A percentile compares a stretch with the other conserved stretches of the same genome.
phyloP scores from a whole-genome alignment of 1,284 basidiomycete genomes.

The Inonotus obliquus region DNA sequence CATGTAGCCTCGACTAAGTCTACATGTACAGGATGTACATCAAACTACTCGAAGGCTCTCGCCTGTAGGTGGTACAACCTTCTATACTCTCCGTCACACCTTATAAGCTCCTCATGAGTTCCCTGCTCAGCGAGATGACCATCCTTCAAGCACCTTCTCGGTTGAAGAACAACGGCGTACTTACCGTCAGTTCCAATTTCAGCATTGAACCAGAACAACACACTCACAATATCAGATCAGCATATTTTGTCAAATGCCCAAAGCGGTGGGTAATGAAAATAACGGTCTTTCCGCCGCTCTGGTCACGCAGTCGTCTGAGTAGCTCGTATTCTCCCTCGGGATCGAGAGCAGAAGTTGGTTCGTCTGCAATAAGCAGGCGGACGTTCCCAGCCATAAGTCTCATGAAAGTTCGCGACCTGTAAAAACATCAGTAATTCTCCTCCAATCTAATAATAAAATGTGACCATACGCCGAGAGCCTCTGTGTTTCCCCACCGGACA shows the following conservation, averaged over 20 bases:
- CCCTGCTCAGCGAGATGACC: slow-evolving; percentile 16
- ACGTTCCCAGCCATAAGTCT: slow-evolving; percentile 39
- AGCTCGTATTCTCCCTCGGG: slow-evolving; percentile 45
- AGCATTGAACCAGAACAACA: neutral
- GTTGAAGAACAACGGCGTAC: neutral
- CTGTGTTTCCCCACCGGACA: slow-evolving; percentile 39
- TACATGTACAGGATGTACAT: neutral
- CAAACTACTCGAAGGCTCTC: slow-evolving; percentile 3
- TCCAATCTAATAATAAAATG: slow-evolving; percentile 24
- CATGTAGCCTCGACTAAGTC: too few relatives aligned
- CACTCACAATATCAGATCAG: slow-evolving; percentile 22
- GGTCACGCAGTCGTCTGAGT: slow-evolving; percentile 47
- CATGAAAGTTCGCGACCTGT: slow-evolving; percentile 35
- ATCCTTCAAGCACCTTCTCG: slow-evolving; percentile 30
- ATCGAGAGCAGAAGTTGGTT: slow-evolving; percentile 44
- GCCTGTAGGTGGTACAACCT: slow-evolving; percentile 14
- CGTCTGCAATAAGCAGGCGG: slow-evolving; percentile 20
- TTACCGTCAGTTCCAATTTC: neutral
- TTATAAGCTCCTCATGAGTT: slow-evolving; percentile 17
- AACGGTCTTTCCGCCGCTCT: slow-evolving; percentile 58
- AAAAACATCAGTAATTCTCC: neutral
- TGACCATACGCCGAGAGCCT: slow-evolving; percentile 29
- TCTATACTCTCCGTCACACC: slow-evolving; percentile 16
- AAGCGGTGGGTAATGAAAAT: slow-evolving; percentile 68
- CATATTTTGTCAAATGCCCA: slow-evolving; percentile 58